Evolutionary conservation across 1,139 yeast species (phyloP).

Genomic region (Debaryomycetaceae sp.): DNA sequence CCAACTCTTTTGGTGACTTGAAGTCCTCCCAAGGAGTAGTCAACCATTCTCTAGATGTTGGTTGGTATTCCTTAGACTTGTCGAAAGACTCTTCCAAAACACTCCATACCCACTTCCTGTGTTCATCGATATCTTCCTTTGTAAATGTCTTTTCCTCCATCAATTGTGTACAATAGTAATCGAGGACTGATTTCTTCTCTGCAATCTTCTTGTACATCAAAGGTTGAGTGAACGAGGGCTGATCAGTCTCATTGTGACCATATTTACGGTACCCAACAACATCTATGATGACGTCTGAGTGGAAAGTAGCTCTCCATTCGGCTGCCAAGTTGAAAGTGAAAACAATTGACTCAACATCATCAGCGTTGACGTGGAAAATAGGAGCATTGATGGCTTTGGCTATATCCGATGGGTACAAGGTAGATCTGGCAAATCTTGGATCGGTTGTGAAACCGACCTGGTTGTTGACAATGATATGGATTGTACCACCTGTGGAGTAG

Average conservation of each 20-base stretch:
- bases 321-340: slow-evolving; percentile 95
- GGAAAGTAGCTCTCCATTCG: slow-evolving; percentile 97
- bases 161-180: slow-evolving; percentile 77
- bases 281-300: slow-evolving; percentile 93
- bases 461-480: slow-evolving; percentile 92
- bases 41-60: slow-evolving; percentile 96
- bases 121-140: slow-evolving; percentile 86
- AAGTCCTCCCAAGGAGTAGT: slow-evolving; percentile 99
- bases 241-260: slow-evolving; percentile 99
- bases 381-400: slow-evolving; percentile 98
- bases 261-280: slow-evolving; percentile 98
- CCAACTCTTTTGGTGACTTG: slow-evolving; percentile 96
- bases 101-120: slow-evolving; percentile 97
- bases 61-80: slow-evolving; percentile 85
- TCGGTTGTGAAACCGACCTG: slow-evolving; percentile 99
- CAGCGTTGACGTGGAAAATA: slow-evolving; percentile 98
- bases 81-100: slow-evolving; percentile 84
- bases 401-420: slow-evolving; percentile 96
- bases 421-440: slow-evolving; percentile 95
- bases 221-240: slow-evolving; percentile 98
- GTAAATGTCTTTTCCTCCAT: slow-evolving; percentile 86
- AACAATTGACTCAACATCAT: slow-evolving; percentile 91
- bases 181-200: slow-evolving; percentile 83
- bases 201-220: slow-evolving; percentile 91
- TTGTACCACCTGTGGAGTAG: slow-evolving; percentile 97